Base-by-base conservation (phyloP, 140 eudicot genomes). In the Oenanthe javanica region DNA sequence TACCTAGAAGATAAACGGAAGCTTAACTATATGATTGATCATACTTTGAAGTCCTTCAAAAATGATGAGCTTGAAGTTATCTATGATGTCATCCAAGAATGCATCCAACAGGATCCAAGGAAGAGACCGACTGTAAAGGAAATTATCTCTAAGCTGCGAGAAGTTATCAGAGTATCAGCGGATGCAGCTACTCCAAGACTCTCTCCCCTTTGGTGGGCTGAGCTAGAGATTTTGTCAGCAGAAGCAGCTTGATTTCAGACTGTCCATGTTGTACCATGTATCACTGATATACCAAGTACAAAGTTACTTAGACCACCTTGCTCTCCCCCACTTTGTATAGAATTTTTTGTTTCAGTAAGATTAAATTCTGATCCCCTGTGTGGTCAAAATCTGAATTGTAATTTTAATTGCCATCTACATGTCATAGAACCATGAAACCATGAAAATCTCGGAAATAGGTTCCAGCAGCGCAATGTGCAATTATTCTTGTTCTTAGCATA, bases 171-270 rank as follows among this genome's bases (percentile, higher is more conserved):
- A 38, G 77, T 93, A 77, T 83, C 98, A 73, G 96, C 98, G 1
- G 97, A 93, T n/a, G 90, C 90, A 63, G 96, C 98, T 27, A 81
- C 81, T 72, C 97, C 98, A 9, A 85, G 98, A 75, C 91, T 91
- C 48, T 93, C 98, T 48, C 98, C 98, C 31, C 92, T 93, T 2
- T 93, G 98, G 98, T 91, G 98, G 98, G 98, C 98, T 55, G 98
- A 93, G 80, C 98, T 93, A 40, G 97, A 93, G 89, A 92, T 94
- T 84, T 84, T 94, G 80, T 94, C 98, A 0, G 89, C 92, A 1
- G 98, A 92, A 85, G 92, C 94, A 23, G 66, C 96, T 66, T 91
- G 86, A 78, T 51, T 9, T 4, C 23, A 5, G 21, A 11, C 61
- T 66, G 66, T 13, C 11, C 38, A 72, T 64, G 75, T 79, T 36